A percentile compares a stretch with the other conserved stretches of the same genome.
Evolutionary conservation across 768 basidiomycete species (phyloP).

Genomic region (Floccularia luteovirens): DNA sequence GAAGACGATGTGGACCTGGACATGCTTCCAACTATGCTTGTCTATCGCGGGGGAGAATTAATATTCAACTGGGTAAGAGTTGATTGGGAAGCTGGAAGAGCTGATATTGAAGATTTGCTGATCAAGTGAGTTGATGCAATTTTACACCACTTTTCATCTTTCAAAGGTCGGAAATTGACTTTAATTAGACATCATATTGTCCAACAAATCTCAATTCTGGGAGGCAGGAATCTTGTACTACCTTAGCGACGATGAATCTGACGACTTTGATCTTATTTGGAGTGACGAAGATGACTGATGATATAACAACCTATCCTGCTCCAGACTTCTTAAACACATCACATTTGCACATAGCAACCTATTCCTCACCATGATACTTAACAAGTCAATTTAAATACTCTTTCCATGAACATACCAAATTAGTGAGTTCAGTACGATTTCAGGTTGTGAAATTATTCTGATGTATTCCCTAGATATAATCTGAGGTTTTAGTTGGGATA

Average conservation of each 20-base stretch:
- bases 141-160: too few species aligned
- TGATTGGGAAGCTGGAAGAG: conserved; percentile 73
- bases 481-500: too few species aligned
- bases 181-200: conserved; percentile 31
- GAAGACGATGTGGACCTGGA: conserved; percentile 71
- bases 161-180: too few species aligned
- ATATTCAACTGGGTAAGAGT: conserved; percentile 86
- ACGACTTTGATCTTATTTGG: conserved; percentile 44
- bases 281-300: conserved; percentile 48
- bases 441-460: too few species aligned
- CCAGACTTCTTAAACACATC: too few species aligned
- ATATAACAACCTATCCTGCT: too few species aligned
- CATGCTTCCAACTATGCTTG: conserved; percentile 72
- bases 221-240: conserved; percentile 37
- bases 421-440: too few species aligned
- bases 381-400: too few species aligned
- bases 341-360: too few species aligned
- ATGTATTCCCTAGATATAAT: too few species aligned
- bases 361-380: too few species aligned
- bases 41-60: conserved; percentile 75
- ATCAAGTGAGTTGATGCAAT: conserved; percentile 55
- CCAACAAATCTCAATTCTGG: conserved; percentile 13
- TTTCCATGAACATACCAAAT: too few species aligned
- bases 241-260: conserved; percentile 46
- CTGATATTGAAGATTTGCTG: conserved; percentile 64